phyloP scores from a whole-genome alignment of 345 rosid species.

The Passiflora organensis region DNA sequence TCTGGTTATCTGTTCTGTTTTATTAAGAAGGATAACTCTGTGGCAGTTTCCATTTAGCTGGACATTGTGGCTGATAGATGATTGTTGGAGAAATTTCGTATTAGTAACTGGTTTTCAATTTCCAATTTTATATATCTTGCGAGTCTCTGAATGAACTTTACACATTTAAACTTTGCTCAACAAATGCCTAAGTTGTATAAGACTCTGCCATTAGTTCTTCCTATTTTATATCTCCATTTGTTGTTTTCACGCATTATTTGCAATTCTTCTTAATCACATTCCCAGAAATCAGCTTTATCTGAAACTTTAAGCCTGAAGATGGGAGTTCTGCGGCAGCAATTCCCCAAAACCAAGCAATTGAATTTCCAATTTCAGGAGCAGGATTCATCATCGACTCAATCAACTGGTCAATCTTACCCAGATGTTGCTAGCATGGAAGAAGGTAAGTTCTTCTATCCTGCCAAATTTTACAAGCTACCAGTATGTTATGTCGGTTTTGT shows the following conservation, averaged over 20 bases:
- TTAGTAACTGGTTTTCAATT: no score
- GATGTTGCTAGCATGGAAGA: constrained; percentile 51
- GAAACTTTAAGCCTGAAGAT: constrained; percentile 45
- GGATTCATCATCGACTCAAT: constrained; percentile 65
- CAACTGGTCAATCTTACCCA: constrained; percentile 59
- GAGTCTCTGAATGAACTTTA: constrained; percentile 9
- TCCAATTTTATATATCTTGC: constrained; percentile 14
- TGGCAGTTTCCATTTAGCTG: constrained; percentile 2
- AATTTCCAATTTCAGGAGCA: constrained; percentile 53
- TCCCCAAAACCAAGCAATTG: constrained; percentile 35
- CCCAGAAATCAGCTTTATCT: constrained; percentile 23
- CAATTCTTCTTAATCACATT: constrained; percentile 28
- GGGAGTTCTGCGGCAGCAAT: constrained; percentile 37
- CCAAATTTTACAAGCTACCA: constrained; percentile 22
- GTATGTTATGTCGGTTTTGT: constrained; percentile 16
- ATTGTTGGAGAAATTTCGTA: constrained; percentile 3
- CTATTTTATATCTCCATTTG: constrained; percentile 23
- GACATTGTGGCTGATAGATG: constrained; percentile 3
- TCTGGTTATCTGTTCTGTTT: no score
- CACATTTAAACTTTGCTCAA: constrained; percentile 3
- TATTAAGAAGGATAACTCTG: no score
- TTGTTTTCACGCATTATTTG: constrained; percentile 44
- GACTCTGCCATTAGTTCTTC: constrained; percentile 25
- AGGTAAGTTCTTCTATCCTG: constrained; percentile 28
- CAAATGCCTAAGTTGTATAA: constrained; percentile 39